Percentiles rank a stretch among this genome's conserved stretches.
phyloP scores from a whole-genome alignment of 2,329 filamentous ascomycete genomes.

The Colletotrichum kahawae region DNA sequence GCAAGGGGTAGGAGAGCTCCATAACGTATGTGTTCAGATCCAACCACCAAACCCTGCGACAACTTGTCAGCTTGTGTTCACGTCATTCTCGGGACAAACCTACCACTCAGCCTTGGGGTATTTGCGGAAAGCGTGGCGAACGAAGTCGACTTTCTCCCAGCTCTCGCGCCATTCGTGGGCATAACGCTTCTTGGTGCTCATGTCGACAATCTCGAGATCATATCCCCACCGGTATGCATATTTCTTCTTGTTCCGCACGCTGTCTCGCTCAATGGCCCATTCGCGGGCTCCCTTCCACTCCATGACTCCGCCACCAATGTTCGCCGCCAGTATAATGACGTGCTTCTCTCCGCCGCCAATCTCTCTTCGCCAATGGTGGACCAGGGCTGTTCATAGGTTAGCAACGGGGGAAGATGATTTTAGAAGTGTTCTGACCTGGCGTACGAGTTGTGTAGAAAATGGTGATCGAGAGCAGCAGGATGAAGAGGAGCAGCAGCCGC shows the following conservation, averaged over 20 bases:
- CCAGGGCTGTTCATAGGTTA: constrained; percentile 47
- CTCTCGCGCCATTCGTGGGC: constrained; percentile 99
- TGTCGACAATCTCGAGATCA: constrained; percentile 93
- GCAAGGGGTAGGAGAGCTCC: constrained; percentile 90
- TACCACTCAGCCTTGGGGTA: constrained; percentile 97
- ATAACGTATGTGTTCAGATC: constrained; percentile 98
- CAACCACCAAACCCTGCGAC: constrained; percentile 93
- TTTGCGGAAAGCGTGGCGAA: constrained; percentile 87
- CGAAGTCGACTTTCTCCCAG: constrained; percentile 98
- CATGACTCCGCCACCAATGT: constrained; percentile 96
- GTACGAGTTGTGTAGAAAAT: constrained; percentile 77
- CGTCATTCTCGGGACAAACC: constrained; percentile 34
- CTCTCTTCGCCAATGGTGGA: constrained; percentile 73
- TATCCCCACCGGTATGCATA: constrained; percentile 92
- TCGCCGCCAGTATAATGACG: constrained; percentile 91
- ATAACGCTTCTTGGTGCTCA: constrained; percentile 98
- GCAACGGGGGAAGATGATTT: constrained; percentile 1
- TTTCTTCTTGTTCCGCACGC: constrained; percentile 90
- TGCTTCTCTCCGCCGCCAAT: constrained; percentile 88
- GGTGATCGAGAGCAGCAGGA: constrained; percentile 65
- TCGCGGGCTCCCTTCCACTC: constrained; percentile 97
- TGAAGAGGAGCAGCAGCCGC: constrained; percentile 61
- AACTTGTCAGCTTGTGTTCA: neutral
- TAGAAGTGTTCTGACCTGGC: constrained; percentile 50
- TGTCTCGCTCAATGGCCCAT: constrained; percentile 98